Evolutionary conservation across 495 filamentous ascomycete genomes (phyloP), one percentile per base, ranked within the genome.

Genomic region (Polyplosphaeria fusca): DNA sequence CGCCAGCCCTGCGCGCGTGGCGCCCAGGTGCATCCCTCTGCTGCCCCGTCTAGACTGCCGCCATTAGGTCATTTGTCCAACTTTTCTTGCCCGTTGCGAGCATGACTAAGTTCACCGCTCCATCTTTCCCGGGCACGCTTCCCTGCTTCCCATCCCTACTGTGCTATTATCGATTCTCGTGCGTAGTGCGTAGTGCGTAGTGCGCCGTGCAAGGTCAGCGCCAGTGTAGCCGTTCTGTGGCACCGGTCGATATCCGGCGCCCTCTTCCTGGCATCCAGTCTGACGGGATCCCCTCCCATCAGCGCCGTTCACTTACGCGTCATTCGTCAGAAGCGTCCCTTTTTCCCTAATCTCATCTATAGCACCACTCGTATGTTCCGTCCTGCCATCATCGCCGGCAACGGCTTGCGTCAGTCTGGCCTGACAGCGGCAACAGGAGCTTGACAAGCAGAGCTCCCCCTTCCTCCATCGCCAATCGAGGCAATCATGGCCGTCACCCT

Each of bases 61-160:
- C 43, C 20, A 46, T 59, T 53, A 48, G 55, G 55, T 64, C 44
- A 64, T 64, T 40, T 47, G 55, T 64, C 60, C 60, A 64, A 51
- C 55, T 45, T 63, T 50, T 41, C 58, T 22, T 3, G n/a, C 19
- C 49, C 22, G n/a, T 61, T 44, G 22, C 32, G n/a, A n/a, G 28
- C 61, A 48, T 56, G 61, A 65, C 56, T 65, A 55, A 65, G 49
- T 25, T 65, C 61, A 65, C 61, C 61, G 61, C 61, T 47, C 47
- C 46, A 11, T n/a, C 9, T 58, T 43, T 42, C 16, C 7, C 44
- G 22, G 39, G 27, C 20, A 39, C 26, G 35, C 14, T 20, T 39
- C 39, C 58, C 51, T 46, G 26, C 25, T 9, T 32, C 18, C 23
- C 60, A 52, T 57, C 61, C 61, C 40, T 60, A 43, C 27, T 59